phyloP scores from a whole-genome alignment of 208 protist species.

The Crithidia mellificae region DNA sequence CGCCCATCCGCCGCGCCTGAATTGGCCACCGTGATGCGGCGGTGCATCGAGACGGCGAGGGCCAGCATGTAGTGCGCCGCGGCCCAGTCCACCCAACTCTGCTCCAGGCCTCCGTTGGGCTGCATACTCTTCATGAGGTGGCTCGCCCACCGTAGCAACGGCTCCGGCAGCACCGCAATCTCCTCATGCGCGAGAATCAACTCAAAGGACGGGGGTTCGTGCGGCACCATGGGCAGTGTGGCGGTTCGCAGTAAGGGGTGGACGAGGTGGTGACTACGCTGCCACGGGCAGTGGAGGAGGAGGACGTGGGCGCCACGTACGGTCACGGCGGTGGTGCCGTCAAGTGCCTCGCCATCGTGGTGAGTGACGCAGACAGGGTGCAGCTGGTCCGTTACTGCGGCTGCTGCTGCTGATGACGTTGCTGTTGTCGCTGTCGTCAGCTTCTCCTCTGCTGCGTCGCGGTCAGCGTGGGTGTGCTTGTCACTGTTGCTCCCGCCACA shows the following conservation, averaged over 20 bases:
- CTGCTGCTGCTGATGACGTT: neutral
- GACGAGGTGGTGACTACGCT: conserved; percentile 39
- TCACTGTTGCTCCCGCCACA: neutral
- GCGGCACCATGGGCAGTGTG: conserved; percentile 16
- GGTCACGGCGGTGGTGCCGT: neutral
- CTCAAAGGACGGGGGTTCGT: conserved; percentile 32
- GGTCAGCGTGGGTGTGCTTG: too few species aligned
- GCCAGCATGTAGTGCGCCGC: conserved; percentile 68
- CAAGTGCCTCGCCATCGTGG: neutral
- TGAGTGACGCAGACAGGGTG: conserved; percentile 19
- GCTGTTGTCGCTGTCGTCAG: neutral
- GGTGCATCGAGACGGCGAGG: conserved; percentile 67
- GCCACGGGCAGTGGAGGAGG: conserved; percentile 66
- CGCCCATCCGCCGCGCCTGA: conserved; percentile 54
- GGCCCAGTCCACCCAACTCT: conserved; percentile 48
- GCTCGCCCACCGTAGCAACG: conserved; percentile 29
- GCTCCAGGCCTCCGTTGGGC: conserved; percentile 24
- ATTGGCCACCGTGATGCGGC: conserved; percentile 55
- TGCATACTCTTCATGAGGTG: conserved; percentile 33
- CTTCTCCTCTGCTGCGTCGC: neutral
- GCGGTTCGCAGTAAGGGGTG: conserved; percentile 52
- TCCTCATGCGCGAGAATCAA: conserved; percentile 36
- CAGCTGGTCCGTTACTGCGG: neutral
- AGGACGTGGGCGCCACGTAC: conserved; percentile 17
- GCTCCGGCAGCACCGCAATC: conserved; percentile 33